Evolutionary conservation across 768 basidiomycete species (phyloP), one percentile per base, ranked within the genome.

Genomic region (Trametes villosa): DNA sequence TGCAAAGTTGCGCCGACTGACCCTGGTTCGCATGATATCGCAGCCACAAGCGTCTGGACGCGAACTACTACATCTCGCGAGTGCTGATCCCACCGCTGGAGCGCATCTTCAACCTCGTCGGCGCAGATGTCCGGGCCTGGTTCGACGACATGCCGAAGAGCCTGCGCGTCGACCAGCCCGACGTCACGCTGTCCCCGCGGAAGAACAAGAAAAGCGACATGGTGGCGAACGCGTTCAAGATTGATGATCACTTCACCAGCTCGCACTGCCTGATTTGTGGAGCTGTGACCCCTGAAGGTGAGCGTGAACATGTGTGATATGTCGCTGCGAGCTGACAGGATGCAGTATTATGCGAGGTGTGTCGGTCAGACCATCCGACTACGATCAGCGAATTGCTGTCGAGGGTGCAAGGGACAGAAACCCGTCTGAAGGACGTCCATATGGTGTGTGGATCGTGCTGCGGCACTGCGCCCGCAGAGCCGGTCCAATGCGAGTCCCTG

Each of bases 51-150:
- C 85, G 86, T 20, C 82, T 98, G n/a, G 96, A 99, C 67, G 88
- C 87, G 5, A 72, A 80, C 12, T 97, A 98, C 72, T 98, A 99
- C 72, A 96, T 99, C 67, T 82, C 84, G 0, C 80, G 84, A 45
- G 87, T 95, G 17, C 80, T 98, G 46, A 93, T 98, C 44, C 94
- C 93, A 9, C 94, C 96, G 0, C 71, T 99, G 64, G 90, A 92
- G 59, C 84, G 97, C 46, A 84, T 99, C 45, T 93, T 98, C 79
- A 94, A 89, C 66, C 84, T 98, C 24, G 80, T 96, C 33, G 96
- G 96, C 17, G 94, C 89, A 9, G 90, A 97, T 70, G 87, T 96
- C 27, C 82, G 83, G 53, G 77, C 80, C 42, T 98, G 96, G 96
- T 98, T 86, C 69, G 81, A 88, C 49, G 87, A 89, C 29, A 94